Evolutionary conservation across 192 early-diverging fungal species (phyloP).

Genomic region (Diversispora eburnea): DNA sequence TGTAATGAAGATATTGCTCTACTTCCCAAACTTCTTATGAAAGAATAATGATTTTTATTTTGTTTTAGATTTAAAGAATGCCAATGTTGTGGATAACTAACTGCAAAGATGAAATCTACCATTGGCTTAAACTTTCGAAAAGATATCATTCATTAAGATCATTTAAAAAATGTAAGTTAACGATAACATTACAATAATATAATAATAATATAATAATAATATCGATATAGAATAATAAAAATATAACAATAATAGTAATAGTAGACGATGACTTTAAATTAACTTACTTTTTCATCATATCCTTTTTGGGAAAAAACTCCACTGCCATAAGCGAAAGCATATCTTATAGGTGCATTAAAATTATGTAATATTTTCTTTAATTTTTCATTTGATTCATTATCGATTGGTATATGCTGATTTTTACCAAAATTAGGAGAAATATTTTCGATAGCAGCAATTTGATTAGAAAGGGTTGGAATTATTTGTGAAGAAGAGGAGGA

Average conservation of each 20-base stretch:
- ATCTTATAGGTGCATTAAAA: slow-evolving; percentile 61
- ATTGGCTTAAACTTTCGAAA: slow-evolving; percentile 64
- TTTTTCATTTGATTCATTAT: slow-evolving; percentile 46
- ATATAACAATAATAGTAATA: neutral
- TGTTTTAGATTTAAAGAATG: slow-evolving; percentile 94
- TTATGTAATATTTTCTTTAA: slow-evolving; percentile 45
- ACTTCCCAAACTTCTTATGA: slow-evolving; percentile 70
- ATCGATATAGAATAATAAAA: neutral
- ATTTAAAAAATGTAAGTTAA: neutral
- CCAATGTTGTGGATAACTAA: slow-evolving; percentile 94
- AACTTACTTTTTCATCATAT: slow-evolving; percentile 58
- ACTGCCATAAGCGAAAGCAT: slow-evolving; percentile 93
- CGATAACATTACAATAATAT: no score
- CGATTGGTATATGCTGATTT: slow-evolving; percentile 58
- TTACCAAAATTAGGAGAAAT: slow-evolving; percentile 54
- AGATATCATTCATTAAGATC: no score
- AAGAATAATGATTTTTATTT: slow-evolving; percentile 89
- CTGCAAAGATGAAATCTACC: slow-evolving; percentile 95
- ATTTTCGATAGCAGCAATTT: no score
- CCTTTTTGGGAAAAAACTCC: slow-evolving; percentile 90
- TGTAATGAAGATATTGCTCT: slow-evolving; percentile 69
- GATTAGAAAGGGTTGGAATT: no score
- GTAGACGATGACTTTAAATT: no score
- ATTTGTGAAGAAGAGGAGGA: no score
- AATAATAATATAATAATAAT: neutral